Conservation (phyloP, 2,329 filamentous ascomycete species). For the Stemphylium vesicarium region DNA sequence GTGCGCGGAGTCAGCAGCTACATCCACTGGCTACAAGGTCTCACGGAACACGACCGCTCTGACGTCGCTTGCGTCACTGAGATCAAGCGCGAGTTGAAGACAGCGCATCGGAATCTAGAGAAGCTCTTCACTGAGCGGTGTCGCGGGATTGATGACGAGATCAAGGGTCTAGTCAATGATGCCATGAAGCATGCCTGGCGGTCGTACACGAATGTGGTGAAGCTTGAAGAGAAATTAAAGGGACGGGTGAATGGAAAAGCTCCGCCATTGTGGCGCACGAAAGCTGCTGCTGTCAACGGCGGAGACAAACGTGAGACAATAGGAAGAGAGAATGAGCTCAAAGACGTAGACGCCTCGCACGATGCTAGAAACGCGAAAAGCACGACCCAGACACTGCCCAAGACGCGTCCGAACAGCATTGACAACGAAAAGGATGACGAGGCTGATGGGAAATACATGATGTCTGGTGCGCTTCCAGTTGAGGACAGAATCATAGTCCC, state of each 20-base stretch:
- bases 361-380: not conserved
- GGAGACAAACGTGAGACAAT: not conserved
- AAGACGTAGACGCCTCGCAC: not conserved
- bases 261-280: not conserved
- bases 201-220: constrained; percentile 25
- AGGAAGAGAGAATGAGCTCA: not conserved
- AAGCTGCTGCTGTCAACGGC: too few species aligned
- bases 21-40: constrained; percentile 21
- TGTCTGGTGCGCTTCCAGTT: constrained; percentile 3
- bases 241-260: not conserved
- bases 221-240: constrained; percentile 23
- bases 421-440: not conserved
- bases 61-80: constrained; percentile 23
- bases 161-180: constrained; percentile 16
- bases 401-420: not conserved
- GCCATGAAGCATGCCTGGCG: constrained; percentile 29
- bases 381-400: not conserved
- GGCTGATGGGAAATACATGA: not conserved
- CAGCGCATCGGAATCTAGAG: constrained; percentile 29
- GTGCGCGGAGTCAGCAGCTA: constrained; percentile 6
- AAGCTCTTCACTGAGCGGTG: constrained; percentile 23
- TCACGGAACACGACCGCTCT: constrained; percentile 21
- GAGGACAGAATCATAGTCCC: not conserved
- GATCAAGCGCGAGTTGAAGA: constrained; percentile 29
- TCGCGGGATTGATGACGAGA: constrained; percentile 11